A percentile compares a stretch with the other conserved stretches of the same genome.
These are phyloP conservation scores for Ceratobasidium sp. DNA, from an alignment of 1,284 basidiomycete genomes.

Conservation along the genomic window DNA sequence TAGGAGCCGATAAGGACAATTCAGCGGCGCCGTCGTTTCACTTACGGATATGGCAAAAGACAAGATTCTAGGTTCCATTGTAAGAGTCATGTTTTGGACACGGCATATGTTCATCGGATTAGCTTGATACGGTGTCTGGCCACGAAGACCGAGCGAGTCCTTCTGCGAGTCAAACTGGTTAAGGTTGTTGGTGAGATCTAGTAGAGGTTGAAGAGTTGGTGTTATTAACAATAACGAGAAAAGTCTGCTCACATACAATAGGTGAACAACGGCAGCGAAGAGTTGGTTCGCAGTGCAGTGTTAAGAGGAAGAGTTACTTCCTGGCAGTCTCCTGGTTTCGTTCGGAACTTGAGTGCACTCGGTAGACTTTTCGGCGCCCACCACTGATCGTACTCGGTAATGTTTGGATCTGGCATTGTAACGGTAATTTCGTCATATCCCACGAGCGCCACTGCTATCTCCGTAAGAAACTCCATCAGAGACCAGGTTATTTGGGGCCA, in stretches of 20 bases:
- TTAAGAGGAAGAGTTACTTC: background rate
- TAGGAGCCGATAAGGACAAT: background rate
- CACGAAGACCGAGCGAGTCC: background rate
- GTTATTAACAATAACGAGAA: too few species aligned
- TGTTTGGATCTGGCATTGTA: background rate
- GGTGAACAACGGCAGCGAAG: background rate
- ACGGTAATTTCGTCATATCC: background rate
- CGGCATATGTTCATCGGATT: too few species aligned
- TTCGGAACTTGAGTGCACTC: background rate
- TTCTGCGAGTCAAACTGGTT: background rate
- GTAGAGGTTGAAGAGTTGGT: too few species aligned
- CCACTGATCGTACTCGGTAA: background rate
- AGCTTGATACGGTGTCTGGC: background rate
- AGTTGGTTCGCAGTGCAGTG: background rate
- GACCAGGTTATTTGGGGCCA: background rate
- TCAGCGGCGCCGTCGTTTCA: background rate
- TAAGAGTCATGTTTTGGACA: too few species aligned
- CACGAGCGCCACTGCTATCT: background rate
- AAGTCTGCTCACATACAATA: background rate
- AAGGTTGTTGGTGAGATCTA: conserved; percentile 2
- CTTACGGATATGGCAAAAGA: background rate
- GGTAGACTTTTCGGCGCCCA: background rate
- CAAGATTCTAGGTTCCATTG: background rate
- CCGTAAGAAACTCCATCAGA: background rate
- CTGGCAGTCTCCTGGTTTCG: background rate